Conservation (phyloP, 2,329 filamentous ascomycete species). For the Metarhizium robertsii region DNA sequence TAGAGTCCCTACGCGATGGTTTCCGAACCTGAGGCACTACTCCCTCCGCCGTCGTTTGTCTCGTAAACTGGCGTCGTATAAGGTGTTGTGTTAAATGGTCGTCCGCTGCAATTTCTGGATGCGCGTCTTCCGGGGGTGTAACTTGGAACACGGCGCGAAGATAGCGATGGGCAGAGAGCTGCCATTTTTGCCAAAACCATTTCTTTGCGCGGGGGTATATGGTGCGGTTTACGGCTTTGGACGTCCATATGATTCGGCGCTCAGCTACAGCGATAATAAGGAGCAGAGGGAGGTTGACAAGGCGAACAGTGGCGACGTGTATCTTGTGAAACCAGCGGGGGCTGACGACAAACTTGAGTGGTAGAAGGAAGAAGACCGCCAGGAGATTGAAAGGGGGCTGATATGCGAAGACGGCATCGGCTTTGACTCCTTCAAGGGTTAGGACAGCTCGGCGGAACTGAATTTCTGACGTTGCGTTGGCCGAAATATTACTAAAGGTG, state of each 20-base stretch:
- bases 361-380: constrained; percentile 63
- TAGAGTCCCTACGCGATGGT: constrained; percentile 43
- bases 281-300: constrained; percentile 67
- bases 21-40: constrained; percentile 18
- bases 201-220: constrained; percentile 18
- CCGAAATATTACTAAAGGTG: constrained; percentile 70
- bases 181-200: constrained; percentile 58
- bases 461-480: constrained; percentile 72
- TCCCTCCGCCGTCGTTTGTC: constrained; percentile 29
- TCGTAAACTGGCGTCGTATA: constrained; percentile 46
- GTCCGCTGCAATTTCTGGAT: constrained; percentile 48
- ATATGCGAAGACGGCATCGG: constrained; percentile 74
- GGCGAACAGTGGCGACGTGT: constrained; percentile 66
- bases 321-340: constrained; percentile 86
- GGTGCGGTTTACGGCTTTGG: constrained; percentile 10
- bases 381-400: constrained; percentile 77
- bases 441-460: constrained; percentile 73
- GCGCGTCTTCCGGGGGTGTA: constrained; percentile 53
- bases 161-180: constrained; percentile 62
- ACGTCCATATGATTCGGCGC: constrained; percentile 56
- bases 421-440: constrained; percentile 79
- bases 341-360: constrained; percentile 68
- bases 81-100: constrained; percentile 50
- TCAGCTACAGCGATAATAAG: constrained; percentile 63
- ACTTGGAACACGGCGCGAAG: constrained; percentile 65